A percentile compares a stretch with the other conserved stretches of the same genome.
Evolutionary conservation across 2,329 filamentous ascomycete genomes (phyloP).

Genomic region (Raffaelea arxii): DNA sequence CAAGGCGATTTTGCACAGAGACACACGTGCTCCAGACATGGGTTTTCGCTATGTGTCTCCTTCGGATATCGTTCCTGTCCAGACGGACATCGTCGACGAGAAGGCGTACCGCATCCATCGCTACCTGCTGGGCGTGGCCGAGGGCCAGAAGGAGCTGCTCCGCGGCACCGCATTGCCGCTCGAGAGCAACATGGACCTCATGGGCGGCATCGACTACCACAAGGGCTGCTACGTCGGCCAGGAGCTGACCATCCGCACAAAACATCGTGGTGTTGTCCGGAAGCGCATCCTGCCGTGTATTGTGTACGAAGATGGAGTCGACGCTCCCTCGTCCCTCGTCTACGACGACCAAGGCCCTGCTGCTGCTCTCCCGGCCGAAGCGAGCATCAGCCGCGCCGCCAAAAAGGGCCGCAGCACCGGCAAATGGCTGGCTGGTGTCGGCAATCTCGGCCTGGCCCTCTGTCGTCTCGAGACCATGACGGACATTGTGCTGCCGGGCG

Average conservation of each 20-base stretch:
- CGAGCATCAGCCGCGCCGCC: constrained; percentile 39
- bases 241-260: constrained; percentile 90
- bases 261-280: constrained; percentile 86
- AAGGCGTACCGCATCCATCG: constrained; percentile 64
- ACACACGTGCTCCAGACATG: constrained; percentile 45
- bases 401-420: constrained; percentile 63
- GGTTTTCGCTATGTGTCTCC: constrained; percentile 38
- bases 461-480: constrained; percentile 91
- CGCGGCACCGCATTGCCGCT: constrained; percentile 66
- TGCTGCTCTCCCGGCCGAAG: constrained; percentile 31
- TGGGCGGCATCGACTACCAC: constrained; percentile 78
- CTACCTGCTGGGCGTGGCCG: constrained; percentile 71
- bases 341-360: constrained; percentile 17
- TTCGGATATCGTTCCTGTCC: constrained; percentile 19
- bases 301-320: constrained; percentile 47
- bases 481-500: constrained; percentile 57
- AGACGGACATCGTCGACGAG: constrained; percentile 28
- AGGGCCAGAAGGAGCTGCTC: constrained; percentile 73
- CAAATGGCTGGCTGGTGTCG: constrained; percentile 64
- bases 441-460: constrained; percentile 78
- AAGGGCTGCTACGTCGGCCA: constrained; percentile 98
- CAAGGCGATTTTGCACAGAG: constrained; percentile 27
- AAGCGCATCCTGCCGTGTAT: constrained; percentile 79
- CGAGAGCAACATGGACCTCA: constrained; percentile 82
- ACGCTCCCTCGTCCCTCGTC: background rate